Evolutionary conservation across 306 rosid species (phyloP), one percentile per base, ranked within the genome.

Genomic region (Quercus glauca): DNA sequence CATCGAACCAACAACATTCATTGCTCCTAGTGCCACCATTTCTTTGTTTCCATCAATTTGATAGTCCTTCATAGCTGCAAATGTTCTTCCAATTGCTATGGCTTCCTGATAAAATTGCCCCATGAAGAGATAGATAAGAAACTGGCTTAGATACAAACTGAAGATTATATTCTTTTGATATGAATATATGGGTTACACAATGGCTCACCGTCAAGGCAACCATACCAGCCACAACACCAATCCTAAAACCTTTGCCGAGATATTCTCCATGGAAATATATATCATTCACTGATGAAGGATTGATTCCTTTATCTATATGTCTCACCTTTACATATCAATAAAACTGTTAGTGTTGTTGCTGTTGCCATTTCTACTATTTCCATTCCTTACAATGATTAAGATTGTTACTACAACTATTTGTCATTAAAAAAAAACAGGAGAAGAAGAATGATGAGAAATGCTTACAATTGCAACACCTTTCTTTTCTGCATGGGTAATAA

Each of bases 21-120:
- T 95, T 57, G 93, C 78, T 81, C 99, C 99, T 69, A 95, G 80
- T 26, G 98, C 99, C 58, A 95, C 88, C 99, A 95, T 92, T 91
- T 95, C 98, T 83, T 86, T 92, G 97, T 95, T 95, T 74, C 99
- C 99, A 73, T 95, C 98, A 14, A 95, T 59, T 84, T 91, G 97
- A 81, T 95, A 95, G 79, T 92, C 99, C 86, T 95, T 95, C 97
- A 92, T 90, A 74, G 94, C 55, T 76, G 99, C 98, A 86, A 92
- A 92, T 79, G 99, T 95, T 91, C 99, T 91, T 83, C 99, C 99
- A 81, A 95, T 95, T 60, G 98, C 98, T 73, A 83, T 43, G 41
- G 99, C 99, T 89, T 95, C 99, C 99, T 95, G 85, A 76, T 41
- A 85, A 78, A 56, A 73, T 74, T 45, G 21, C 15, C 43, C 67